These are phyloP conservation scores for Geranium incanum DNA, from an alignment of 441 rosid species.

Conservation along the genomic window DNA sequence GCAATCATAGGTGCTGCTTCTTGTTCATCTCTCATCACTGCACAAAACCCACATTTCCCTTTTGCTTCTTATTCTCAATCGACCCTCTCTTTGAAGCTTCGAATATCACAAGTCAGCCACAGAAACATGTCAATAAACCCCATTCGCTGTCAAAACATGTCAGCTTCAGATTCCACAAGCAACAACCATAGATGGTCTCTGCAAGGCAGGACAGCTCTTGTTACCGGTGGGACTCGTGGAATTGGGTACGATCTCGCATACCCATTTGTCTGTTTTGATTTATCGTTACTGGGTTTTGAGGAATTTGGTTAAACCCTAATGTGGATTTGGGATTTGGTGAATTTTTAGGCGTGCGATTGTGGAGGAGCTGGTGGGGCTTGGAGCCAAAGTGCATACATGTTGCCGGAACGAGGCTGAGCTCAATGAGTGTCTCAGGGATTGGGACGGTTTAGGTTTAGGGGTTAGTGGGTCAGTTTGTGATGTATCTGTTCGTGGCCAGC, in stretches of 20 bases:
- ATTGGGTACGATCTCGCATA: constrained; percentile 14
- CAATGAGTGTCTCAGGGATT: constrained; percentile 32
- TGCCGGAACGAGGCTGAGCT: constrained; percentile 49
- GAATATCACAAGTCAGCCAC: not conserved
- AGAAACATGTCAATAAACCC: not conserved
- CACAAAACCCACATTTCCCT: not conserved
- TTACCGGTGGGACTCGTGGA: constrained; percentile 71
- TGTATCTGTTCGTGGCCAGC: constrained; percentile 33
- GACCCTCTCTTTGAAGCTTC: constrained; percentile 9
- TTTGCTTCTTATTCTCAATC: constrained; percentile 10
- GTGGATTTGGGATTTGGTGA: constrained; percentile 16
- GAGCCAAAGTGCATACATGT: constrained; percentile 65
- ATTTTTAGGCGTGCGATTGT: constrained; percentile 54
- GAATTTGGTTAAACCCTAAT: constrained; percentile 4
- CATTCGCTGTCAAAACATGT: constrained; percentile 4
- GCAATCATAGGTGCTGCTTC: constrained; percentile 1
- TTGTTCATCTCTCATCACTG: not conserved
- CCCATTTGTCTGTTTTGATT: constrained; percentile 3
- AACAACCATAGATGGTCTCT: constrained; percentile 48
- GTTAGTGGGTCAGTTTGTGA: constrained; percentile 52
- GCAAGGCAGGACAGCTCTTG: constrained; percentile 52
- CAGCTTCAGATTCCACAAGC: constrained; percentile 4
- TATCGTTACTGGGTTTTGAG: not conserved
- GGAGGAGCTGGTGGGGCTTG: constrained; percentile 51
- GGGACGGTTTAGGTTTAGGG: constrained; percentile 33